Percentiles rank a stretch among this genome's conserved stretches.
phyloP scores from a whole-genome alignment of 805 yeast species.

The Suhomyces faveliae region DNA sequence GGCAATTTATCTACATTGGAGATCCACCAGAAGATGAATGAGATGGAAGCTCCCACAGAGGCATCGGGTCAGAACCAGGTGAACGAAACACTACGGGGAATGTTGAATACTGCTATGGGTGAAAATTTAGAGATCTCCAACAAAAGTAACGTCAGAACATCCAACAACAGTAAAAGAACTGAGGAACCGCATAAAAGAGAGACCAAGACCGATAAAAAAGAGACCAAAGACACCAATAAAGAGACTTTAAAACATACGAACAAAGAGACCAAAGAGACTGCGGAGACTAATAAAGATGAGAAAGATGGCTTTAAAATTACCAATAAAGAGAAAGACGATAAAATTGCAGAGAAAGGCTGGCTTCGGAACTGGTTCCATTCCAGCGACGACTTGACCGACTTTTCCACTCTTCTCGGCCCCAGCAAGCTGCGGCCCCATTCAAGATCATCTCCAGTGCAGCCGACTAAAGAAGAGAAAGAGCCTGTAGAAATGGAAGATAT shows the following conservation, averaged over 20 bases:
- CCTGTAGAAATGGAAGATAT: constrained; percentile 47
- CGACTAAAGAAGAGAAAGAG: constrained; percentile 12
- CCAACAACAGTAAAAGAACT: neutral
- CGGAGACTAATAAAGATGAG: too few relatives aligned
- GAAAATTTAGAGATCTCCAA: constrained; percentile 13
- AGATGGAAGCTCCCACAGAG: neutral
- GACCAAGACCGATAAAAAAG: too few relatives aligned
- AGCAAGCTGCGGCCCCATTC: constrained; percentile 19
- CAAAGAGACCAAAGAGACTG: too few relatives aligned
- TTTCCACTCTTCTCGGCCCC: neutral
- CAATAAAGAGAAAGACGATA: too few relatives aligned
- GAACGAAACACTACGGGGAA: constrained; percentile 21
- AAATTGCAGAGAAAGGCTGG: constrained; percentile 11
- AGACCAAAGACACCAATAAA: too few relatives aligned
- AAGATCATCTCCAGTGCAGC: constrained; percentile 6
- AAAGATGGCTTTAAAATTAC: too few relatives aligned
- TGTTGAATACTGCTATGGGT: constrained; percentile 31
- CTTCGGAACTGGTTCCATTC: constrained; percentile 18
- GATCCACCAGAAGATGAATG: constrained; percentile 30
- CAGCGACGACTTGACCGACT: constrained; percentile 6
- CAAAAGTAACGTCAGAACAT: too few relatives aligned
- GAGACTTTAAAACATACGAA: too few relatives aligned
- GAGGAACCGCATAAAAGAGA: too few relatives aligned
- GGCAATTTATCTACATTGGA: constrained; percentile 36
- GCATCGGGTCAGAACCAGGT: constrained; percentile 4